Conservation (phyloP, 176 grass and related monocot genomes). For the Cenchrus americanus region DNA sequence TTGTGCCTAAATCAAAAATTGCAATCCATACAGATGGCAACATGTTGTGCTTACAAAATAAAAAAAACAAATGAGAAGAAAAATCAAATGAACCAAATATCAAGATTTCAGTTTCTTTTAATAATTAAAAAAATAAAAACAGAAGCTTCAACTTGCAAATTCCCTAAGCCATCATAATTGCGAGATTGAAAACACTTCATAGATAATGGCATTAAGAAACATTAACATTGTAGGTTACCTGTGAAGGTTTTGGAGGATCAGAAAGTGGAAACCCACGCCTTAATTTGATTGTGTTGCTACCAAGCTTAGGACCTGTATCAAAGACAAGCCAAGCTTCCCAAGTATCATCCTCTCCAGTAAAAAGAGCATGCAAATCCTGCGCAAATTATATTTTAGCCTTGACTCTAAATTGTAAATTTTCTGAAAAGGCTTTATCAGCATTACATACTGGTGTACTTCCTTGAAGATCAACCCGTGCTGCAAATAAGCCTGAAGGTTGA, state of each 20-base stretch:
- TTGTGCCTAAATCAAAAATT: background rate
- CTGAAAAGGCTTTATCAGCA: slow-evolving; percentile 5
- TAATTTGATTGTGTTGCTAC: slow-evolving; percentile 78
- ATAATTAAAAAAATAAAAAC: background rate
- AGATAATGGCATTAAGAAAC: slow-evolving; percentile 32
- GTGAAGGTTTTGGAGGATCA: slow-evolving; percentile 79
- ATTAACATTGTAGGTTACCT: slow-evolving; percentile 54
- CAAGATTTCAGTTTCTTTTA: slow-evolving; percentile 22
- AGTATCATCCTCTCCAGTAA: slow-evolving; percentile 93
- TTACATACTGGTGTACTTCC: slow-evolving; percentile 68
- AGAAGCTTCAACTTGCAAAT: slow-evolving; percentile 16
- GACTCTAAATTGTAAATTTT: slow-evolving; percentile 20
- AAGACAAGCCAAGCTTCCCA: slow-evolving; percentile 95
- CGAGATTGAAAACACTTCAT: background rate
- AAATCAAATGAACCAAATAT: background rate
- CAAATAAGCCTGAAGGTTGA: slow-evolving; percentile 96
- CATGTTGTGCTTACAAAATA: slow-evolving; percentile 16
- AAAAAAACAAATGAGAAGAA: slow-evolving; percentile 23
- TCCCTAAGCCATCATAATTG: background rate
- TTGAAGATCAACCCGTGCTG: slow-evolving; percentile 86
- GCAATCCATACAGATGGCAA: background rate
- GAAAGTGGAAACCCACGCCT: slow-evolving; percentile 83
- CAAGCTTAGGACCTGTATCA: slow-evolving; percentile 70
- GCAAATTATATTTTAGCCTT: slow-evolving; percentile 42
- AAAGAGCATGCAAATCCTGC: slow-evolving; percentile 88